Percentiles rank a stretch among this genome's conserved stretches.
phyloP scores from a whole-genome alignment of 352 stramenopile genomes.

The Pythium chondricola region DNA sequence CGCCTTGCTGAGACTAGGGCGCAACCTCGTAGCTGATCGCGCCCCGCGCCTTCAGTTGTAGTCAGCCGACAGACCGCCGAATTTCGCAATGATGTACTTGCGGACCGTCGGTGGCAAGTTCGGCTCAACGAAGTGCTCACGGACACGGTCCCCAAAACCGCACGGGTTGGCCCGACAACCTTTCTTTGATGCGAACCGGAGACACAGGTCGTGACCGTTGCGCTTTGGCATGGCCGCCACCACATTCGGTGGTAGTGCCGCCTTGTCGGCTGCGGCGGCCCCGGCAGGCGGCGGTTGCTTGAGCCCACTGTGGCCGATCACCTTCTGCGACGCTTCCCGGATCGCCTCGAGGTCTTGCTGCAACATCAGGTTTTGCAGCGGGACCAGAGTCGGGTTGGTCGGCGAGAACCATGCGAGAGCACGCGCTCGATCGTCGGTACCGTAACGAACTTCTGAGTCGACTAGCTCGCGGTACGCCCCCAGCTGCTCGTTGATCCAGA shows the following conservation, averaged over 20 bases:
- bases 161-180: not conserved
- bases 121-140: not conserved
- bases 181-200: not conserved
- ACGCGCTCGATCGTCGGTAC: not conserved
- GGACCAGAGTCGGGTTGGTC: not conserved
- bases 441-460: not conserved
- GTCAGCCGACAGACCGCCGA: not conserved
- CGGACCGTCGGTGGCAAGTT: not conserved
- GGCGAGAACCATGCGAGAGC: not conserved
- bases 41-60: too few species aligned
- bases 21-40: too few species aligned
- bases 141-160: not conserved
- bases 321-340: too few species aligned
- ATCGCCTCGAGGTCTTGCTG: not conserved
- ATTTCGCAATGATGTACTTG: not conserved
- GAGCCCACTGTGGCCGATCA: not conserved
- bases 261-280: not conserved
- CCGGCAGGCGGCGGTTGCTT: not conserved
- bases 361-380: not conserved
- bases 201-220: not conserved
- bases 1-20: too few species aligned
- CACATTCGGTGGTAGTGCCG: not conserved
- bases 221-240: not conserved
- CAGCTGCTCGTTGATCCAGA: constrained; percentile 3
- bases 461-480: not conserved